phyloP scores from a whole-genome alignment of 176 grass and related monocot genomes.

The Triticum timopheevii region DNA sequence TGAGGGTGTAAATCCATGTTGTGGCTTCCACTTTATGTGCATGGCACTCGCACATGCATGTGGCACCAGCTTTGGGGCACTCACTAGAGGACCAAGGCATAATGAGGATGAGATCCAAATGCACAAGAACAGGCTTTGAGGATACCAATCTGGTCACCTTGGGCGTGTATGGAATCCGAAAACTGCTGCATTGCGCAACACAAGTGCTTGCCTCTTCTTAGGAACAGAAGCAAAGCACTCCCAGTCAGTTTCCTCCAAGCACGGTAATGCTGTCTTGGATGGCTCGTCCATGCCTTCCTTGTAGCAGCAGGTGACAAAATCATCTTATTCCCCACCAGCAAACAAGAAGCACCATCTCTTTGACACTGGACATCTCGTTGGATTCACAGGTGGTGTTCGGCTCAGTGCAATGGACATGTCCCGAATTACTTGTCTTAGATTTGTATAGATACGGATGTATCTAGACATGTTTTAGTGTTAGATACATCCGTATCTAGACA shows the following conservation, averaged over 20 bases:
- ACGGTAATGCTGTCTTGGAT: background rate
- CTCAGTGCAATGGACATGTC: background rate
- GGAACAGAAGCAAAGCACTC: background rate
- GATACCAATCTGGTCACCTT: background rate
- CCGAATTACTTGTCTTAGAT: too few species aligned
- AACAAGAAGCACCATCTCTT: background rate
- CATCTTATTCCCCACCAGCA: background rate
- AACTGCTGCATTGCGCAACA: background rate
- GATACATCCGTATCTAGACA: too few species aligned
- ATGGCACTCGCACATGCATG: too few species aligned
- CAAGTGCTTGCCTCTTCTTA: background rate
- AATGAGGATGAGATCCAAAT: background rate
- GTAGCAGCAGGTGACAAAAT: background rate
- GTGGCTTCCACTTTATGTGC: too few species aligned
- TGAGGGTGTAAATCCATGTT: too few species aligned
- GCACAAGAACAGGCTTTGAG: background rate
- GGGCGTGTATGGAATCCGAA: background rate
- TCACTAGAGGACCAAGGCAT: too few species aligned
- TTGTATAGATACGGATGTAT: too few species aligned
- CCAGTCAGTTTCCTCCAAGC: background rate
- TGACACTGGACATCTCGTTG: background rate
- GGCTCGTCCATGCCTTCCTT: background rate
- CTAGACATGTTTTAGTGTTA: too few species aligned
- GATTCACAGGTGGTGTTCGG: background rate
- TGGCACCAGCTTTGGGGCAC: too few species aligned